phyloP scores from a whole-genome alignment of 805 yeast genomes.

The Pichia paraexigua region DNA sequence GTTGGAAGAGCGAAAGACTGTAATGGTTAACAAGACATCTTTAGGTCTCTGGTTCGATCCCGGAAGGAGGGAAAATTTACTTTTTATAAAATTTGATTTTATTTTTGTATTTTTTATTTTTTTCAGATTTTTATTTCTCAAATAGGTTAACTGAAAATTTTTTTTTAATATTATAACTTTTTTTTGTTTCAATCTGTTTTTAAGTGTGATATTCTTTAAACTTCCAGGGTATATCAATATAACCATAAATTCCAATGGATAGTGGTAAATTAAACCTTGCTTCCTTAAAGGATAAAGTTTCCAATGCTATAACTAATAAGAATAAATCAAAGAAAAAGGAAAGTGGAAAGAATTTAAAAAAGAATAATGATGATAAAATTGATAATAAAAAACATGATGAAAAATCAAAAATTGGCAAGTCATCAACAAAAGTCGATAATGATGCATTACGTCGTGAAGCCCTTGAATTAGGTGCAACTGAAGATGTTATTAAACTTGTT shows the following conservation, averaged over 20 bases:
- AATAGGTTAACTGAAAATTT: background rate
- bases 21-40: constrained; percentile 13
- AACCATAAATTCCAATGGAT: constrained; percentile 30
- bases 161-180: background rate
- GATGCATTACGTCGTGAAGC: constrained; percentile 57
- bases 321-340: constrained; percentile 19
- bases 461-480: constrained; percentile 75
- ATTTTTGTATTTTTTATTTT: background rate
- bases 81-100: background rate
- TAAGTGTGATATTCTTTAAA: too few relatives aligned
- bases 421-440: background rate
- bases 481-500: constrained; percentile 65
- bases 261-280: constrained; percentile 39
- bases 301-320: constrained; percentile 38
- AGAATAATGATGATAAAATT: constrained; percentile 8
- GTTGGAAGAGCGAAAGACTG: constrained; percentile 21
- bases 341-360: constrained; percentile 15
- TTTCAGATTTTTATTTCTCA: background rate
- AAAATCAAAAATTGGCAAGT: background rate
- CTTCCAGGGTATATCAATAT: background rate
- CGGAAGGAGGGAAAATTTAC: constrained; percentile 12
- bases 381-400: constrained; percentile 5
- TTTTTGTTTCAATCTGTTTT: background rate
- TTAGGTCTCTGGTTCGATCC: constrained; percentile 18
- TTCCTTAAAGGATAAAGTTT: constrained; percentile 58